A percentile compares a stretch with the other conserved stretches of the same genome.
These are phyloP conservation scores for Trichoderma asperelloides DNA, from an alignment of 495 filamentous ascomycete species.

Conservation along the genomic window DNA sequence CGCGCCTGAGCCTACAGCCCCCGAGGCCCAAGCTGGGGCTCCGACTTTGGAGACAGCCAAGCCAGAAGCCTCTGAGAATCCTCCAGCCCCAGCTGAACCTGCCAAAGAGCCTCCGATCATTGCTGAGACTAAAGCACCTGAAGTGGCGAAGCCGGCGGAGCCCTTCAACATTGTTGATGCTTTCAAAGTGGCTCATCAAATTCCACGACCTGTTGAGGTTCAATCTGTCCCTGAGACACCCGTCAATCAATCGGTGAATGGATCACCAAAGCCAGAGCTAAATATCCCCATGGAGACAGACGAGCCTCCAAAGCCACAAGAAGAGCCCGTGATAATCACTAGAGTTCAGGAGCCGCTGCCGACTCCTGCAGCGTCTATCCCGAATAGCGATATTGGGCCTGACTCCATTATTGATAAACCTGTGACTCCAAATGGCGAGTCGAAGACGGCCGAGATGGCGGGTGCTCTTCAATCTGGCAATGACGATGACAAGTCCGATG, in stretches of 20 bases:
- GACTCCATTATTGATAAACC: slow-evolving; percentile 10
- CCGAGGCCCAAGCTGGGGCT: slow-evolving; percentile 6
- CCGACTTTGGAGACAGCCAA: slow-evolving; percentile 9
- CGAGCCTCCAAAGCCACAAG: background rate
- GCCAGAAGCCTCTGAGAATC: slow-evolving; percentile 10
- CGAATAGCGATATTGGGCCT: background rate
- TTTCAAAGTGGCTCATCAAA: background rate
- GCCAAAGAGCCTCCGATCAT: slow-evolving; percentile 8
- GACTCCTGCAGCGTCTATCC: background rate
- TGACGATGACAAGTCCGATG: background rate
- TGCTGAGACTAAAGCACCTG: background rate
- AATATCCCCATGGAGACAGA: background rate
- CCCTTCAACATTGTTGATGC: background rate
- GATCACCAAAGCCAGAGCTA: slow-evolving; percentile 5
- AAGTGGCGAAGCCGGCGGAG: slow-evolving; percentile 10
- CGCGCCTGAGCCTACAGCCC: background rate
- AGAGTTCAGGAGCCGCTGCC: background rate
- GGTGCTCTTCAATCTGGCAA: slow-evolving; percentile 10
- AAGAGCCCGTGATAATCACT: background rate
- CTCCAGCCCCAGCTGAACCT: slow-evolving; percentile 1
- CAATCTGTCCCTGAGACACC: slow-evolving; percentile 9
- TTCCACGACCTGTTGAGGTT: slow-evolving; percentile 1
- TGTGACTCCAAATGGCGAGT: slow-evolving; percentile 6
- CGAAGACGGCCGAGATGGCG: slow-evolving; percentile 16
- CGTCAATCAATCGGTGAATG: background rate